Percentiles rank a stretch among this genome's conserved stretches.
Conservation (phyloP, 2,329 filamentous ascomycete genomes). For the Tricladium varicosporioides region DNA sequence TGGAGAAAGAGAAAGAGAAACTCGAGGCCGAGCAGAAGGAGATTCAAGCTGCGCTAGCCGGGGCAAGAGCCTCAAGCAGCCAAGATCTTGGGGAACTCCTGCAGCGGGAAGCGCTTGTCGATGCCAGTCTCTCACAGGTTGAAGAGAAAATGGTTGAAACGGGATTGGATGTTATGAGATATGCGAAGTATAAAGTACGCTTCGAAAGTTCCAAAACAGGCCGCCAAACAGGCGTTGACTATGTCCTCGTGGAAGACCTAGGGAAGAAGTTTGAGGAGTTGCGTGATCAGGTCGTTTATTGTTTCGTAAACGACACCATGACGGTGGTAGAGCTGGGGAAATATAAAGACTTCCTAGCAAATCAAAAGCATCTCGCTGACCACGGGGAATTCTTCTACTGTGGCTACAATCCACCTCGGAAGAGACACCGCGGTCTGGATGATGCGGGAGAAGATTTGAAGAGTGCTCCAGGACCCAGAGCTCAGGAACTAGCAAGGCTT, state of each 20-base stretch:
- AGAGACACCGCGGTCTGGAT: constrained; percentile 19
- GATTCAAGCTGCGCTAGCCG: constrained; percentile 17
- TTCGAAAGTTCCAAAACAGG: constrained; percentile 21
- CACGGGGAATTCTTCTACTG: constrained; percentile 20
- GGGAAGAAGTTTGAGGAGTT: constrained; percentile 18
- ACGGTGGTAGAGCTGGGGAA: constrained; percentile 19
- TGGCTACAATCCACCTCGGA: constrained; percentile 16
- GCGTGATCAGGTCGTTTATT: constrained; percentile 20
- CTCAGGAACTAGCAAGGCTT: constrained; percentile 18
- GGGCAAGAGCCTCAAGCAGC: constrained; percentile 16
- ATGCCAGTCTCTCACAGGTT: constrained; percentile 20
- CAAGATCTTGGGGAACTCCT: constrained; percentile 21
- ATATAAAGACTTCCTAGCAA: constrained; percentile 22
- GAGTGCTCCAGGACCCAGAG: constrained; percentile 13
- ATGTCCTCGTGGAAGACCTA: constrained; percentile 18
- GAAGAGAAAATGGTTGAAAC: constrained; percentile 21
- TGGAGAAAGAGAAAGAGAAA: constrained; percentile 22
- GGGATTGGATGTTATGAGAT: constrained; percentile 21
- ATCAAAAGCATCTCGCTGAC: constrained; percentile 19
- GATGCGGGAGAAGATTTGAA: constrained; percentile 18
- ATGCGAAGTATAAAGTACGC: constrained; percentile 18
- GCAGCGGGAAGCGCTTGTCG: constrained; percentile 16
- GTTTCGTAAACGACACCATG: constrained; percentile 21
- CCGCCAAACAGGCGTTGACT: constrained; percentile 17
- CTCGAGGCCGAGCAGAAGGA: constrained; percentile 19